Evolutionary conservation across 352 stramenopile genomes (phyloP).

Genomic region (Thraustochytrium striatum): DNA sequence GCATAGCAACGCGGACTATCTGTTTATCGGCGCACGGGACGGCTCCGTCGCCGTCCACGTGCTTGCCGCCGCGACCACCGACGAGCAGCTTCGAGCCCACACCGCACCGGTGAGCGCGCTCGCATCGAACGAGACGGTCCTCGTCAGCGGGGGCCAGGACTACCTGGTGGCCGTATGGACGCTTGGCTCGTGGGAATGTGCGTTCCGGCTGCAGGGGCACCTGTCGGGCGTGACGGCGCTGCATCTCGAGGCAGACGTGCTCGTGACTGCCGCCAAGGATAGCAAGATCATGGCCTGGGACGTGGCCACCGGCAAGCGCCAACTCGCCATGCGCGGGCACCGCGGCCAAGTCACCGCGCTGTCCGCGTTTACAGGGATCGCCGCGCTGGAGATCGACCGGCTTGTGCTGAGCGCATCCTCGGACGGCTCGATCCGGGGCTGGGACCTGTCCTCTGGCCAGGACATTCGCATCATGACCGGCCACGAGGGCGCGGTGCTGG

Average conservation of each 20-base stretch:
- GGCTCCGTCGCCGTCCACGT: no score
- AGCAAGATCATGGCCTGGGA: conserved; percentile 13
- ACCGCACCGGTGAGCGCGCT: background rate
- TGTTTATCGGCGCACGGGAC: no score
- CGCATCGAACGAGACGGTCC: background rate
- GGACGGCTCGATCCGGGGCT: background rate
- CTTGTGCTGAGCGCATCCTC: background rate
- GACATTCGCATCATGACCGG: conserved; percentile 36
- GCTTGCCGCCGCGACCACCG: background rate
- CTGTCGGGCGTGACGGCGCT: background rate
- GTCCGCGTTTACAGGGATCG: background rate
- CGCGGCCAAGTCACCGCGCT: background rate
- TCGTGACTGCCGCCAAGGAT: background rate
- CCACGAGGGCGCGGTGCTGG: background rate
- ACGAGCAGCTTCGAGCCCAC: background rate
- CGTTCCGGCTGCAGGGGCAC: background rate
- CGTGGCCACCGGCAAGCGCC: background rate
- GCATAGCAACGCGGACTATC: no score
- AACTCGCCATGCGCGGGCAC: background rate
- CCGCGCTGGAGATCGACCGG: background rate
- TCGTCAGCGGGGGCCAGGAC: background rate
- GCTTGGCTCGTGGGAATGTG: background rate
- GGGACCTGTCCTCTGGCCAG: background rate
- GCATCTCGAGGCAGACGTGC: background rate
- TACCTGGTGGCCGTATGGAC: conserved; percentile 2